Conservation (phyloP, 352 stramenopile species). For the Globisporangium nunn region DNA sequence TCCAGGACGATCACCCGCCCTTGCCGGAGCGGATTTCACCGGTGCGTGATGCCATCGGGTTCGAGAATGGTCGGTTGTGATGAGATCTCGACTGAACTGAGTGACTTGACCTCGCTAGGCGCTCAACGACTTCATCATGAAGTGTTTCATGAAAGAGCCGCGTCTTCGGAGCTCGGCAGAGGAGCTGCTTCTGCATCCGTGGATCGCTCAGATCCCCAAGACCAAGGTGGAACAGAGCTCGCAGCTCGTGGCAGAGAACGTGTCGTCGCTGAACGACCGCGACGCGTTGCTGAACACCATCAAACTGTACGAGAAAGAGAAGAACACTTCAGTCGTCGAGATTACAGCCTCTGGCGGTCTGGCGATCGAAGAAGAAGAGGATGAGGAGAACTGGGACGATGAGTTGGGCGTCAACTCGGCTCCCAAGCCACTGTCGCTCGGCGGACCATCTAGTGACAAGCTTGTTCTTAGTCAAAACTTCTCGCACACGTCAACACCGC, state of each 20-base stretch:
- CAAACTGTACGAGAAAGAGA: conserved; percentile 68
- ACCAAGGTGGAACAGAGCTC: conserved; percentile 87
- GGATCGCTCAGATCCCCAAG: conserved; percentile 85
- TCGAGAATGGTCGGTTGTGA: background rate
- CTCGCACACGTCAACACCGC: background rate
- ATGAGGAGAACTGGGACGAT: conserved; percentile 79
- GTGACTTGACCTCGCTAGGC: conserved; percentile 25
- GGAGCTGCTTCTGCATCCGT: conserved; percentile 85
- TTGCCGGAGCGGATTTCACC: conserved; percentile 86
- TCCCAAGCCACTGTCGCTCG: conserved; percentile 23
- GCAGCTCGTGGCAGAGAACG: conserved; percentile 66
- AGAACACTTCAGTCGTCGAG: conserved; percentile 11
- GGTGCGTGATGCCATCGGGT: conserved; percentile 16
- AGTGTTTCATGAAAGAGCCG: conserved; percentile 91
- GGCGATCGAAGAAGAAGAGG: conserved; percentile 14
- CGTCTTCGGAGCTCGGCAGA: conserved; percentile 67
- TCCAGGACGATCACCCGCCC: conserved; percentile 90
- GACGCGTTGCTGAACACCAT: conserved; percentile 84
- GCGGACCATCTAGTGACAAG: background rate
- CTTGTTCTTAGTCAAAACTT: background rate
- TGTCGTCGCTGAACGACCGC: conserved; percentile 70
- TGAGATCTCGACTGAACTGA: background rate
- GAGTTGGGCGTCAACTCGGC: conserved; percentile 58
- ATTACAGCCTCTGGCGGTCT: background rate
- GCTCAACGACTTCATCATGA: conserved; percentile 90